These are phyloP conservation scores for Monosporascus sp. DNA, from an alignment of 2,329 filamentous ascomycete genomes.

Conservation along the genomic window DNA sequence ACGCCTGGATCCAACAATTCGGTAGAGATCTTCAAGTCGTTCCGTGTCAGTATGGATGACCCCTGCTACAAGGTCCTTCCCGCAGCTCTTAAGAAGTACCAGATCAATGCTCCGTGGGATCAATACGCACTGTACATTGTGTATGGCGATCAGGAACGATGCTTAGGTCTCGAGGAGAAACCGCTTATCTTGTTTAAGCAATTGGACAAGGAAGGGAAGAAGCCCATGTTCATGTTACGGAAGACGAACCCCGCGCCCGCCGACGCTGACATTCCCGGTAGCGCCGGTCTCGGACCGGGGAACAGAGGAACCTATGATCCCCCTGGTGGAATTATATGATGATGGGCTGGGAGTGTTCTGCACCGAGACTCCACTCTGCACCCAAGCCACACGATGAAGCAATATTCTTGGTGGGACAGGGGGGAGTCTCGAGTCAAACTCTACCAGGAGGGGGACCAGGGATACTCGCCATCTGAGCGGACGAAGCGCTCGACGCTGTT, in stretches of 20 bases:
- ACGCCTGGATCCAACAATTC: slow-evolving; percentile 53
- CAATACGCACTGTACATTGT: slow-evolving; percentile 98
- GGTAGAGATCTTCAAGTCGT: slow-evolving; percentile 98
- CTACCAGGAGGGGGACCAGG: too few species aligned
- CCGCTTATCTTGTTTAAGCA: slow-evolving; percentile 96
- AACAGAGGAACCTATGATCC: slow-evolving; percentile 47
- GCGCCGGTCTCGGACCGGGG: slow-evolving; percentile 45
- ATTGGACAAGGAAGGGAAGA: slow-evolving; percentile 91
- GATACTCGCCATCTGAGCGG: too few species aligned
- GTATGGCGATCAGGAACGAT: slow-evolving; percentile 96
- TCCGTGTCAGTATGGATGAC: slow-evolving; percentile 96
- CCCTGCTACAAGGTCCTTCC: slow-evolving; percentile 96
- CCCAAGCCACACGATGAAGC: too few species aligned
- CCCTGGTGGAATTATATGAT: slow-evolving; percentile 54
- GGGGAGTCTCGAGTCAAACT: too few species aligned
- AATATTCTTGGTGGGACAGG: background rate
- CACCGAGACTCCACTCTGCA: background rate
- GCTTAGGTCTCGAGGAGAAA: slow-evolving; percentile 85
- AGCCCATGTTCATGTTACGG: slow-evolving; percentile 98
- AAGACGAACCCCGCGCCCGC: slow-evolving; percentile 53
- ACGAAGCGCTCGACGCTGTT: too few species aligned
- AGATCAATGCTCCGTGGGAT: slow-evolving; percentile 96
- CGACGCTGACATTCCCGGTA: slow-evolving; percentile 47
- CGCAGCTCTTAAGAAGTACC: slow-evolving; percentile 93
- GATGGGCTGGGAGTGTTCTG: background rate